These are phyloP conservation scores for Xylaria flabelliformis DNA, from an alignment of 495 filamentous ascomycete genomes.

Conservation along the genomic window DNA sequence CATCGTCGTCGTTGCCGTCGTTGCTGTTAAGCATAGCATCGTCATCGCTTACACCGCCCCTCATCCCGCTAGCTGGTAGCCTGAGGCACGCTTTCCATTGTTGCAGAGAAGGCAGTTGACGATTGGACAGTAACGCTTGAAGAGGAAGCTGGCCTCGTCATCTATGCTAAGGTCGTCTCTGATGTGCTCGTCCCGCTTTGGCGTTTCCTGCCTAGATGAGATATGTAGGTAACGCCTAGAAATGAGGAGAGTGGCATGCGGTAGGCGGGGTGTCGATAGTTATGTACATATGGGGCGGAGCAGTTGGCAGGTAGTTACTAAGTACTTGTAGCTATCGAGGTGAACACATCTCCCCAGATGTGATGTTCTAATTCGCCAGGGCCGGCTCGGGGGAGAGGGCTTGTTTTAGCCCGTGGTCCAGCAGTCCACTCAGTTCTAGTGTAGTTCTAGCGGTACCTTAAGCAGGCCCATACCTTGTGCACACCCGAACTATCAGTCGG, in stretches of 20 bases:
- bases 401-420: slow-evolving; percentile 8
- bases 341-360: not conserved
- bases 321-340: slow-evolving; percentile 7
- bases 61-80: not conserved
- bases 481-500: slow-evolving; percentile 1
- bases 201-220: not conserved
- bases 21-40: not conserved
- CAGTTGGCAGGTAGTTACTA: not conserved
- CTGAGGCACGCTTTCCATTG: slow-evolving; percentile 5
- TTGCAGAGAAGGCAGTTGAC: not conserved
- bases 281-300: not conserved
- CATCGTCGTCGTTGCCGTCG: slow-evolving; percentile 5
- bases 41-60: slow-evolving; percentile 25
- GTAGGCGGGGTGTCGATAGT: not conserved
- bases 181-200: not conserved
- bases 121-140: slow-evolving; percentile 14
- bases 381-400: slow-evolving; percentile 1
- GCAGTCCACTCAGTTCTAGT: not conserved
- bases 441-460: not conserved
- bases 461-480: not conserved
- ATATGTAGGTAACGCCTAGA: not conserved
- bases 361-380: not conserved
- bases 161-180: not conserved
- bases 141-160: slow-evolving; percentile 27
- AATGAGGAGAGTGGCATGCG: not conserved